Conservation (phyloP, 2,329 filamentous ascomycete genomes). For the Ascochyta viciae-villosae region DNA sequence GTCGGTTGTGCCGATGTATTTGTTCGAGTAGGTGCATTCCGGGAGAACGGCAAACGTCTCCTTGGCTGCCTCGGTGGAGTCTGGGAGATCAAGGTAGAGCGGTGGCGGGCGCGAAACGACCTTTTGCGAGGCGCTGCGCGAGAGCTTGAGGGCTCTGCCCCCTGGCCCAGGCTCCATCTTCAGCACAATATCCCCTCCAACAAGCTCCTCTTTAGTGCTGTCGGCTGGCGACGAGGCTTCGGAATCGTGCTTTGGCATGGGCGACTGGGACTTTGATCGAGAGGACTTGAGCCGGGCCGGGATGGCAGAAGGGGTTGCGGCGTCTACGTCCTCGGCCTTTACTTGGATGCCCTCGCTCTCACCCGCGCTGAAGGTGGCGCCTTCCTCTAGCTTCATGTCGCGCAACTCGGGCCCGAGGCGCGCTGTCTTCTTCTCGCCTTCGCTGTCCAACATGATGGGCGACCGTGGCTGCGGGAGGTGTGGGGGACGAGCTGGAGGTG, state of each 20-base stretch:
- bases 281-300: constrained; percentile 35
- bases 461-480: constrained; percentile 20
- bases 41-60: constrained; percentile 80
- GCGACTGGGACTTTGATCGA: constrained; percentile 43
- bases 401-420: constrained; percentile 54
- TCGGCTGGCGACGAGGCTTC: constrained; percentile 48
- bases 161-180: constrained; percentile 65
- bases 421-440: constrained; percentile 44
- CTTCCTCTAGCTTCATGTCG: constrained; percentile 56
- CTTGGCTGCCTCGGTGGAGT: constrained; percentile 79
- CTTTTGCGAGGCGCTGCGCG: constrained; percentile 78
- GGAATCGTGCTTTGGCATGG: constrained; percentile 39
- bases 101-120: constrained; percentile 66
- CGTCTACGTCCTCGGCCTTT: constrained; percentile 40
- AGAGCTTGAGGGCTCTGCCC: constrained; percentile 70
- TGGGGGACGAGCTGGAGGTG: constrained; percentile 22
- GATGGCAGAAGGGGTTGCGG: constrained; percentile 38
- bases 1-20: constrained; percentile 88
- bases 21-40: constrained; percentile 89
- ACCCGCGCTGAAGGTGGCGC: constrained; percentile 29
- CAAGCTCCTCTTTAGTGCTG: constrained; percentile 58
- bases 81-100: constrained; percentile 76
- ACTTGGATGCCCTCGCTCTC: constrained; percentile 32
- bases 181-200: constrained; percentile 67
- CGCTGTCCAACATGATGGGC: constrained; percentile 50